These are phyloP conservation scores for Suillus plorans DNA, from an alignment of 768 basidiomycete genomes.

Conservation along the genomic window DNA sequence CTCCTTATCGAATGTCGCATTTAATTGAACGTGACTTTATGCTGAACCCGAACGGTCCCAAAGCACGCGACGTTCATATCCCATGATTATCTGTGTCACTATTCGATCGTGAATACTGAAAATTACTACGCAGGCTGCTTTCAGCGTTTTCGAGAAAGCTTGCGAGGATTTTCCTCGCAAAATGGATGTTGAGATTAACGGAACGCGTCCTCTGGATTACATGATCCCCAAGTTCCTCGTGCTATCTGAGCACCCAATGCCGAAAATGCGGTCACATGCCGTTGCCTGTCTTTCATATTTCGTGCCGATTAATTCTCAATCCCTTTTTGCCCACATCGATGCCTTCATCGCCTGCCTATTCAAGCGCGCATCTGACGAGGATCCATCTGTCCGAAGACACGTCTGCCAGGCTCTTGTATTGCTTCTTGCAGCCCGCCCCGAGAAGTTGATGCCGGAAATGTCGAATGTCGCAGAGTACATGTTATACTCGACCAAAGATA, in stretches of 20 bases:
- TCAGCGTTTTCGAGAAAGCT: conserved; percentile 91
- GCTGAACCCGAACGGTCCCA: neutral
- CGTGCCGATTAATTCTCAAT: conserved; percentile 82
- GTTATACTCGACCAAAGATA: conserved; percentile 97
- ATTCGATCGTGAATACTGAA: conserved; percentile 15
- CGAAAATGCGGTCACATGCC: conserved; percentile 92
- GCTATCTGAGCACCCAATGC: conserved; percentile 78
- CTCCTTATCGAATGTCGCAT: neutral
- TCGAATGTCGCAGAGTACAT: conserved; percentile 96
- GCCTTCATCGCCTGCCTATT: conserved; percentile 91
- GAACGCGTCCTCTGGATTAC: conserved; percentile 89
- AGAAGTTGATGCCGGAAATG: conserved; percentile 97
- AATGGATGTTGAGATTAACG: conserved; percentile 91
- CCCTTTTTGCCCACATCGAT: conserved; percentile 90
- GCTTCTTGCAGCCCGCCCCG: conserved; percentile 88
- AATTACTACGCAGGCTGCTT: conserved; percentile 64
- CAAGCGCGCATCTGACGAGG: conserved; percentile 92
- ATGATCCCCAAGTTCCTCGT: conserved; percentile 95
- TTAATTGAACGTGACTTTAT: conserved; percentile 1
- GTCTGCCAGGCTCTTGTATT: conserved; percentile 96
- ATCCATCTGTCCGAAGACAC: conserved; percentile 88
- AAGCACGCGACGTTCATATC: neutral
- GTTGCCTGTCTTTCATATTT: conserved; percentile 95
- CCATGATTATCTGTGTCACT: neutral
- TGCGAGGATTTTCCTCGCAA: conserved; percentile 97